phyloP scores from a whole-genome alignment of 2,329 filamentous ascomycete species.

The Cladophialophora psammophila region DNA sequence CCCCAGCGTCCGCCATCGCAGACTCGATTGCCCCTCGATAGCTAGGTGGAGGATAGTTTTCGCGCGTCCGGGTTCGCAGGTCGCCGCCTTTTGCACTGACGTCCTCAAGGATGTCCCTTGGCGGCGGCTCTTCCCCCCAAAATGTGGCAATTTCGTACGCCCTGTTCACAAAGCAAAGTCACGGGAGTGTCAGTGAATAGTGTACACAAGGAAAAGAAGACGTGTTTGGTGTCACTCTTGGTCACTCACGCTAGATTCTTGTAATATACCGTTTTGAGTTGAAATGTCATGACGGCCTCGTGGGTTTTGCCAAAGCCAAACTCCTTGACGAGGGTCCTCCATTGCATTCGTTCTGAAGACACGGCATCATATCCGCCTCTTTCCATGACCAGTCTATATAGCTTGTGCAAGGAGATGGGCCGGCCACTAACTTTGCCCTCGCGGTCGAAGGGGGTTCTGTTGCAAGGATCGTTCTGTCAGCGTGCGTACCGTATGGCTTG shows the following conservation, averaged over 20 bases:
- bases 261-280: constrained; percentile 87
- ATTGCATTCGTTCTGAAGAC: constrained; percentile 82
- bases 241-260: constrained; percentile 74
- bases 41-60: constrained; percentile 70
- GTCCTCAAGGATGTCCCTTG: constrained; percentile 86
- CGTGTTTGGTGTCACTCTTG: constrained; percentile 51
- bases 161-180: constrained; percentile 41
- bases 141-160: constrained; percentile 84
- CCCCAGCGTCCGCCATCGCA: constrained; percentile 20
- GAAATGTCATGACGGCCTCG: constrained; percentile 82
- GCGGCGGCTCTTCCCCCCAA: constrained; percentile 81
- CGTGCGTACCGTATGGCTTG: background rate
- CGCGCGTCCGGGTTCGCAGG: constrained; percentile 77
- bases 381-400: constrained; percentile 78
- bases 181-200: constrained; percentile 1
- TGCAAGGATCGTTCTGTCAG: constrained; percentile 15
- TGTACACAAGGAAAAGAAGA: background rate
- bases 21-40: constrained; percentile 41
- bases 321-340: constrained; percentile 79
- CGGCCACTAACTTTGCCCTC: constrained; percentile 81
- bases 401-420: constrained; percentile 76
- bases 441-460: constrained; percentile 74
- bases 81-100: constrained; percentile 79
- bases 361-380: constrained; percentile 87
- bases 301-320: constrained; percentile 78